Conservation (phyloP, 192 early-diverging fungal species). For the Podila minutissima region DNA sequence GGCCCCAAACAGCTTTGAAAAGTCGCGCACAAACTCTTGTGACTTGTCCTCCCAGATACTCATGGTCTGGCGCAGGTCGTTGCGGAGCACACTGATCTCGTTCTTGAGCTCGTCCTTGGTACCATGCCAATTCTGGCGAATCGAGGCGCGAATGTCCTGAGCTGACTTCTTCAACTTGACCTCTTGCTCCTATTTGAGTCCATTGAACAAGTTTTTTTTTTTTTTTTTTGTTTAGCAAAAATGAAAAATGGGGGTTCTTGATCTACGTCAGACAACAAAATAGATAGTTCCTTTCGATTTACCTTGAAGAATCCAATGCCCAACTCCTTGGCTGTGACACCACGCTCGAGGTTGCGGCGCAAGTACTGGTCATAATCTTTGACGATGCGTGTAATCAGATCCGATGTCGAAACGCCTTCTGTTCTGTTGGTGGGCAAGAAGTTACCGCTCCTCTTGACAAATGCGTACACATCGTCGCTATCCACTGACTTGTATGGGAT, state of each 20-base stretch:
- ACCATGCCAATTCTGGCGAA: slow-evolving; percentile 74
- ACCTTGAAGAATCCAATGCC: slow-evolving; percentile 85
- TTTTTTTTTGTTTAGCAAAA: neutral
- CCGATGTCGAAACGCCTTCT: slow-evolving; percentile 84
- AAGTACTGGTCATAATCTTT: slow-evolving; percentile 87
- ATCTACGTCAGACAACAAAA: neutral
- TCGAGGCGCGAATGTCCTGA: slow-evolving; percentile 72
- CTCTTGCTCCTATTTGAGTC: slow-evolving; percentile 69
- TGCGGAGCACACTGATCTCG: slow-evolving; percentile 70
- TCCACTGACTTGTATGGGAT: slow-evolving; percentile 79
- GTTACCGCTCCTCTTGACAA: slow-evolving; percentile 78
- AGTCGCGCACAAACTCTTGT: slow-evolving; percentile 79
- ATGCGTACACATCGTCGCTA: slow-evolving; percentile 79
- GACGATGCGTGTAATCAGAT: slow-evolving; percentile 86
- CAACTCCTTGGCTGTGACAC: slow-evolving; percentile 82
- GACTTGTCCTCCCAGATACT: slow-evolving; percentile 79
- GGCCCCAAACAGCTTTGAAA: slow-evolving; percentile 72
- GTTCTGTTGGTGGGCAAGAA: slow-evolving; percentile 78
- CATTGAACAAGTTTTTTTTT: neutral
- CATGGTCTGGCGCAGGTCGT: slow-evolving; percentile 70
- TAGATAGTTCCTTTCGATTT: neutral
- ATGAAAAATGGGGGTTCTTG: neutral
- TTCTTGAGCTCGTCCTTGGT: slow-evolving; percentile 70
- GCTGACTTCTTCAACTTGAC: slow-evolving; percentile 79
- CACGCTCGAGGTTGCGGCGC: slow-evolving; percentile 85